A percentile compares a stretch with the other conserved stretches of the same genome.
These are phyloP conservation scores for Candida freyschussii DNA, from an alignment of 1,139 yeast species.

Conservation along the genomic window DNA sequence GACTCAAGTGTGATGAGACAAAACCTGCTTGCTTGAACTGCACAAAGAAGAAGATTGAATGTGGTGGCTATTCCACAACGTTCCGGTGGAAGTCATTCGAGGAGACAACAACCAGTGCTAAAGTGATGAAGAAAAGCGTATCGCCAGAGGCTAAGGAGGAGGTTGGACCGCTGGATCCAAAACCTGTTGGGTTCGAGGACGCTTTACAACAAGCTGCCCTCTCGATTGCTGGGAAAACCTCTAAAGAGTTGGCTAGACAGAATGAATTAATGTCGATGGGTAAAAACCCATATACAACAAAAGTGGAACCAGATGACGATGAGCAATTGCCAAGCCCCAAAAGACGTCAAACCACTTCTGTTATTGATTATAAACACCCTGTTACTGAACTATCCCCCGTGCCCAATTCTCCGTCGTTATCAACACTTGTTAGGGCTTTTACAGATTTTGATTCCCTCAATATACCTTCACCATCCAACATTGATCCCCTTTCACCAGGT, in stretches of 20 bases:
- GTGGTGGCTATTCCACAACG: slow-evolving; percentile 61
- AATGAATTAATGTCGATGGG: slow-evolving; percentile 46
- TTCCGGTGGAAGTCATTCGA: slow-evolving; percentile 61
- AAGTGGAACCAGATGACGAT: background rate
- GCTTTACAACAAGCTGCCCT: slow-evolving; percentile 51
- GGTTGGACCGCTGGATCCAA: background rate
- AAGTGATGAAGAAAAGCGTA: slow-evolving; percentile 8
- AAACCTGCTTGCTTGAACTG: slow-evolving; percentile 17
- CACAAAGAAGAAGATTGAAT: slow-evolving; percentile 38
- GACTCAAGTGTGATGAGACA: slow-evolving; percentile 46
- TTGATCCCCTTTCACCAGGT: slow-evolving; percentile 17
- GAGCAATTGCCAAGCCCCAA: slow-evolving; percentile 1
- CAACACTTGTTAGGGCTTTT: slow-evolving; percentile 44
- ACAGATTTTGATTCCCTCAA: slow-evolving; percentile 31
- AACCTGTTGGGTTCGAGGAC: no score
- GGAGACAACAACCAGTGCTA: slow-evolving; percentile 25
- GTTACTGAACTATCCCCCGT: background rate
- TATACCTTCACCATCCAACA: slow-evolving; percentile 25
- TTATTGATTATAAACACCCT: slow-evolving; percentile 3
- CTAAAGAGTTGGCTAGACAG: slow-evolving; percentile 44
- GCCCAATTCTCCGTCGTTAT: slow-evolving; percentile 43
- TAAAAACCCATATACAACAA: slow-evolving; percentile 35
- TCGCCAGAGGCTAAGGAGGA: background rate
- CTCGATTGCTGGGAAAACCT: slow-evolving; percentile 49
- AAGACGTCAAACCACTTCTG: slow-evolving; percentile 10